Evolutionary conservation across 176 grass and related monocot species (phyloP).

Genomic region (Oryza glumipatula): DNA sequence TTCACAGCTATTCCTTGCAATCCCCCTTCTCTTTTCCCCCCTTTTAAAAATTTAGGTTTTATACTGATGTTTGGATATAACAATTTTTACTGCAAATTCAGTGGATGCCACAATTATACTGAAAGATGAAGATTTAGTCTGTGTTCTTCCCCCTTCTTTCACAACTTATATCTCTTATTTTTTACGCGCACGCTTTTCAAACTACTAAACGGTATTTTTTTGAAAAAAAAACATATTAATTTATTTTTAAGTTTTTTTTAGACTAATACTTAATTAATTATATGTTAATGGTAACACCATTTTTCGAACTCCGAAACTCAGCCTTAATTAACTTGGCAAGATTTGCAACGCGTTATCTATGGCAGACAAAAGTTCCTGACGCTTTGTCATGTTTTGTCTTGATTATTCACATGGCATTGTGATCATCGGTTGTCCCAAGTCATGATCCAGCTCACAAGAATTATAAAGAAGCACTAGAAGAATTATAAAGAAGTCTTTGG

Average conservation of each 20-base stretch:
- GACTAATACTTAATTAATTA: too few species aligned
- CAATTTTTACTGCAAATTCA: background rate
- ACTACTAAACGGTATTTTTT: too few species aligned
- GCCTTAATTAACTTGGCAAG: too few species aligned
- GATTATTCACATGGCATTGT: background rate
- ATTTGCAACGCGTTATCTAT: too few species aligned
- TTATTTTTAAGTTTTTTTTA: too few species aligned
- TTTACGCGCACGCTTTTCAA: too few species aligned
- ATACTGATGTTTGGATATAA: background rate
- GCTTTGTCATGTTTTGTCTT: background rate
- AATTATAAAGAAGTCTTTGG: background rate
- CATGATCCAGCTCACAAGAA: background rate
- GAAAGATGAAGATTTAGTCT: background rate
- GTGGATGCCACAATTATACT: background rate
- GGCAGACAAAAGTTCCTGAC: background rate
- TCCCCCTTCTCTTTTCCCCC: background rate
- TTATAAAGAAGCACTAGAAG: background rate
- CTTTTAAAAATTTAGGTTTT: background rate
- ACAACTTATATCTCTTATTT: too few species aligned
- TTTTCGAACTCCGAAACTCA: too few species aligned
- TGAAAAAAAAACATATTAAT: too few species aligned
- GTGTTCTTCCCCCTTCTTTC: too few species aligned
- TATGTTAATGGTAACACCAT: too few species aligned
- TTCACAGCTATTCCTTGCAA: too few species aligned
- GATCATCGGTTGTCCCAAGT: background rate